Percentiles rank a stretch among this genome's conserved stretches.
These are phyloP conservation scores for Chlorella sorokiniana DNA, from an alignment of 139 green algal species.

Conservation along the genomic window DNA sequence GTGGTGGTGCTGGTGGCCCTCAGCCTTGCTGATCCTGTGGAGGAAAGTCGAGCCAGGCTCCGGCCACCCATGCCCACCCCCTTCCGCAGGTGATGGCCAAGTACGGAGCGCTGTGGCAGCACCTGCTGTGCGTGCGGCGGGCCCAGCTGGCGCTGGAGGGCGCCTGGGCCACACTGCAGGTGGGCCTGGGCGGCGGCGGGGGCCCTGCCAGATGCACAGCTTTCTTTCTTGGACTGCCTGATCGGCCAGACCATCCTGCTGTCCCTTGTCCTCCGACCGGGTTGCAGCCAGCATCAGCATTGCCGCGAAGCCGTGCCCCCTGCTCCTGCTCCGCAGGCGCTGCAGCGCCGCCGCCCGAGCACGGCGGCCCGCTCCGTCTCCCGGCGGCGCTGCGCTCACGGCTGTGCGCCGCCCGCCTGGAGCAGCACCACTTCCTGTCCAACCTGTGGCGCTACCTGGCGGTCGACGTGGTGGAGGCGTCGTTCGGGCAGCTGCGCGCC, in stretches of 20 bases:
- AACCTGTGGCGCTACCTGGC: conserved; percentile 43
- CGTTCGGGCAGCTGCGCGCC: conserved; percentile 56
- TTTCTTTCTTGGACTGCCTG: not conserved
- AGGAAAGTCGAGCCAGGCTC: not conserved
- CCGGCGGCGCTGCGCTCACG: not conserved
- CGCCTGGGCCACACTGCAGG: conserved; percentile 61
- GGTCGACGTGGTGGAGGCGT: conserved; percentile 84
- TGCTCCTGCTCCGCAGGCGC: not conserved
- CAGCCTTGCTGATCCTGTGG: not conserved
- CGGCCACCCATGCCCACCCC: not conserved
- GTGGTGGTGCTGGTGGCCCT: not conserved
- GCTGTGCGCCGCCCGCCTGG: conserved; percentile 74
- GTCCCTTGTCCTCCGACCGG: not conserved
- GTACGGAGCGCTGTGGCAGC: conserved; percentile 85
- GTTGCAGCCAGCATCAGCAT: not conserved
- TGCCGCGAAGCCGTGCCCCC: not conserved
- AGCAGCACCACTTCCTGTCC: conserved; percentile 80
- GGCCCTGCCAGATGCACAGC: not conserved
- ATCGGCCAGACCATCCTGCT: not conserved
- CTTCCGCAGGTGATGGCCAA: conserved; percentile 48
- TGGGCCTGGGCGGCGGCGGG: not conserved
- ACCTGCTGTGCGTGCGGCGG: conserved; percentile 81
- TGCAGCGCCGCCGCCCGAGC: conserved; percentile 8
- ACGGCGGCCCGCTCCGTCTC: not conserved
- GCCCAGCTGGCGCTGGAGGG: conserved; percentile 74